Base-by-base conservation (phyloP, 306 rosid species). In the Cucumis melo region DNA sequence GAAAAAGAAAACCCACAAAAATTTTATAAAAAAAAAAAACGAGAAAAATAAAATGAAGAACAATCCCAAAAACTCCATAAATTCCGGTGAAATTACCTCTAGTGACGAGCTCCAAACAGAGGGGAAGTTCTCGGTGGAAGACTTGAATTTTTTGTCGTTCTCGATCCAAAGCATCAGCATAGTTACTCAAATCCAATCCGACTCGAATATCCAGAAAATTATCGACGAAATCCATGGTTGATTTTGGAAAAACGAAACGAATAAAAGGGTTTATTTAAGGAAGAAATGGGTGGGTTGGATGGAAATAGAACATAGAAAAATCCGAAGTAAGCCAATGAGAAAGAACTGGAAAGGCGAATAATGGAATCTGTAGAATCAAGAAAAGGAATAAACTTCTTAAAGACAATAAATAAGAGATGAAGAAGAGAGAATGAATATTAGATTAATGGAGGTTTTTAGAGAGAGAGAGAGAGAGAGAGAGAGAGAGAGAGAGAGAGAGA, bases 51-150 rank as follows among this genome's bases (percentile, higher is more conserved):
- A 32, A 32, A 32, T 32, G 51, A 5, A 76, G 61, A 83, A 36
- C 0, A 24, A 48, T 6, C 65, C 8, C 0, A 15, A 16, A 54
- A 59, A 15, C n/a, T 12, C 39, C 56, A 36, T 64, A 64, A 48
- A 60, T 60, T 73, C n/a, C 36, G 58, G 72, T 50, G 53, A 5
- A 56, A n/a, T 29, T 17, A 94, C 98, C 96, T 86, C 88, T 92
- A 0, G 87, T 81, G 39, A 94, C 91, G 81, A 94, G 97, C 78
- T 94, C 91, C 27, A 90, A 78, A 5, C 96, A 90, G 20, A 91
- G 87, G n/a, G 98, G 98, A 34, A 94, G 89, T 75, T 94, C 98
- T 12, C 87, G 82, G 38, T 86, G 81, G 59, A 94, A 94, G 58
- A 91, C 90, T 21, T 87, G 91, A 73, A 94, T 87, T 82, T 94